Evolutionary conservation across 208 protist genomes (phyloP).

Genomic region (Strigomonas oncopelti): DNA sequence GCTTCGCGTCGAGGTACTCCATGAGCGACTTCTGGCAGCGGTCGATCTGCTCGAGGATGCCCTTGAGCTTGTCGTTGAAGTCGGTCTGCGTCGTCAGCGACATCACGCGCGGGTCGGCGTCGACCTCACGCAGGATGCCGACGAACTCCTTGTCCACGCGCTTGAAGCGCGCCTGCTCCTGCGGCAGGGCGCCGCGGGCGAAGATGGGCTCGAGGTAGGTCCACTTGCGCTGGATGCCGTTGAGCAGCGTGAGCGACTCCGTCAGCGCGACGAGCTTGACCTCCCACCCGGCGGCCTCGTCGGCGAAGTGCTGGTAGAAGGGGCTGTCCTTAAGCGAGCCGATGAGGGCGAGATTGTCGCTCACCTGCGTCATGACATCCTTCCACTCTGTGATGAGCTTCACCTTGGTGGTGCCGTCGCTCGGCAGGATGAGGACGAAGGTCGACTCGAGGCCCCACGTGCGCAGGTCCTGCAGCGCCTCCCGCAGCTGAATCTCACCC

Average conservation of each 20-base stretch:
- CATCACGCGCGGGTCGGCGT: constrained; percentile 90
- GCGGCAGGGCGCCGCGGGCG: constrained; percentile 91
- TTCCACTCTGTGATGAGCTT: constrained; percentile 98
- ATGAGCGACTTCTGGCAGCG: constrained; percentile 95
- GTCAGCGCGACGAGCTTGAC: constrained; percentile 84
- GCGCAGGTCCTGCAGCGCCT: constrained; percentile 93
- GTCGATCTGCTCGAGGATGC: constrained; percentile 94
- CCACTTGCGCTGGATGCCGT: constrained; percentile 96
- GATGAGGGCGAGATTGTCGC: constrained; percentile 94
- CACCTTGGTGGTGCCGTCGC: constrained; percentile 52
- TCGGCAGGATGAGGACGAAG: constrained; percentile 84
- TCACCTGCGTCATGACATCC: constrained; percentile 93
- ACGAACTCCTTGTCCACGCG: constrained; percentile 95
- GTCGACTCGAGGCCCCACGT: constrained; percentile 84
- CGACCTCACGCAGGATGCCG: constrained; percentile 85
- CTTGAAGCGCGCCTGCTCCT: constrained; percentile 95
- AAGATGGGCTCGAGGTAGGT: constrained; percentile 99
- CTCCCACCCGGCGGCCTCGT: constrained; percentile 90
- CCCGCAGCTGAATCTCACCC: constrained; percentile 93
- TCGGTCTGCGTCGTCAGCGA: constrained; percentile 79
- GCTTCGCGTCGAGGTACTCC: constrained; percentile 98
- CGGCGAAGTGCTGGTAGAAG: constrained; percentile 91
- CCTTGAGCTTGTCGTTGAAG: constrained; percentile 80
- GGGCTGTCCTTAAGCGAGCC: constrained; percentile 94
- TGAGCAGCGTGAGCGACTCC: constrained; percentile 82